Base-by-base conservation (phyloP, 176 grass and related monocot species). In the Otatea glauca region DNA sequence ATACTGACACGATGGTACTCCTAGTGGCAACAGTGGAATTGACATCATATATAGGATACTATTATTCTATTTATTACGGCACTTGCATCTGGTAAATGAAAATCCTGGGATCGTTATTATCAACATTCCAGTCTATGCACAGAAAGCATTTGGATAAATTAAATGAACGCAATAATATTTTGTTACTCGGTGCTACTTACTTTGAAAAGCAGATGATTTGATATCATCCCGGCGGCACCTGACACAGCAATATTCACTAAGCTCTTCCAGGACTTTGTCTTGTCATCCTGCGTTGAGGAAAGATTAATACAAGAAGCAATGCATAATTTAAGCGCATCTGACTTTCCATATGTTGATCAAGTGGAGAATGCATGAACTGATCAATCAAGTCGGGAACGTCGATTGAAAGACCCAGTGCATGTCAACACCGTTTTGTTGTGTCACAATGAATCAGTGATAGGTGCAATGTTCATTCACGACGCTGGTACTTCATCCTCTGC, bases 181-280 rank as follows among this genome's bases (percentile, higher is more conserved):
- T 68, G 47, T 53, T 55, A 80, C 18, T 44, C 14, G 9, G 17
- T 61, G 53, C 1, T 80, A 35, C 42, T 90, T 85, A 95, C 96
- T 87, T 98, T 93, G 86, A 98, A 98, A 29, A 95, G 93, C 11
- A 98, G 83, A 89, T 98, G 96, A 48, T 98, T 98, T 41, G 91
- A 92, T 88, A 95, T 98, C 96, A 94, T 98, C 67, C 96, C 96
- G 37, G 96, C 93, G 3, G 93, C 96, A 75, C 96, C 93, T 50
- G 96, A 98, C 27, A 98, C 89, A 25, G 93, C 89, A 85, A 98
- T 69, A 51, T 86, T 98, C 49, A 95, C 91, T 63, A 98, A 65
- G 70, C 85, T 95, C 86, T 98, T 98, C 96, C 96, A 98, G 29
- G 91, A 89, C 65, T 89, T 95, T 18, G 93, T 93, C 80, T 93